phyloP scores from a whole-genome alignment of 2,329 filamentous ascomycete genomes.

The Neospermospora avenae region DNA sequence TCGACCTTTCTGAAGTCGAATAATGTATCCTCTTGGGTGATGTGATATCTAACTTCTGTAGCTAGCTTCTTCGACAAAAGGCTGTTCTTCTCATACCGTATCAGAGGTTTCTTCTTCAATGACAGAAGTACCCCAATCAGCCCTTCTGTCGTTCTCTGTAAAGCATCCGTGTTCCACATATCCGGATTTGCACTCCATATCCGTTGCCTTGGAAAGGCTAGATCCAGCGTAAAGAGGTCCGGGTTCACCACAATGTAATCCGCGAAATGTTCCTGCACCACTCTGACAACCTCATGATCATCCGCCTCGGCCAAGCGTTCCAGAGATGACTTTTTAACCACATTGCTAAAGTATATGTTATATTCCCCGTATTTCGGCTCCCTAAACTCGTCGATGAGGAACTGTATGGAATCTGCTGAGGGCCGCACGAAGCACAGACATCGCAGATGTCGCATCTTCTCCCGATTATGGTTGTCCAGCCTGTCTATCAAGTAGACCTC shows the following conservation, averaged over 20 bases:
- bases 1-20: slow-evolving; percentile 96
- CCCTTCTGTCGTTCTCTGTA: slow-evolving; percentile 85
- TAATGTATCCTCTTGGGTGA: slow-evolving; percentile 92
- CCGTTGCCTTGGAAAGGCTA: slow-evolving; percentile 68
- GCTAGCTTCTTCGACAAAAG: slow-evolving; percentile 87
- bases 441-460: slow-evolving; percentile 96
- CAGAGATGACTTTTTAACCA: slow-evolving; percentile 92
- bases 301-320: slow-evolving; percentile 94
- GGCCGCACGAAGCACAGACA: slow-evolving; percentile 93
- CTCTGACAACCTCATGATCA: slow-evolving; percentile 93
- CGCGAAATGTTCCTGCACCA: slow-evolving; percentile 93
- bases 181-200: slow-evolving; percentile 83
- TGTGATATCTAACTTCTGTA: slow-evolving; percentile 85
- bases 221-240: slow-evolving; percentile 79
- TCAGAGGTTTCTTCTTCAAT: slow-evolving; percentile 93
- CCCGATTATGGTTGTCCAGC: slow-evolving; percentile 80
- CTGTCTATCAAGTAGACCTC: slow-evolving; percentile 98
- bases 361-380: slow-evolving; percentile 98
- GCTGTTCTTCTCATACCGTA: slow-evolving; percentile 91
- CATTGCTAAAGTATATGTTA: slow-evolving; percentile 95
- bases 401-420: slow-evolving; percentile 87
- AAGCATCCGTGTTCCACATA: slow-evolving; percentile 83
- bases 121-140: slow-evolving; percentile 79
- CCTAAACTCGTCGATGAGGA: slow-evolving; percentile 89
- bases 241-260: slow-evolving; percentile 95